These are phyloP conservation scores for Allantophomopsis lycopodina DNA, from an alignment of 2,329 filamentous ascomycete species.

Conservation along the genomic window DNA sequence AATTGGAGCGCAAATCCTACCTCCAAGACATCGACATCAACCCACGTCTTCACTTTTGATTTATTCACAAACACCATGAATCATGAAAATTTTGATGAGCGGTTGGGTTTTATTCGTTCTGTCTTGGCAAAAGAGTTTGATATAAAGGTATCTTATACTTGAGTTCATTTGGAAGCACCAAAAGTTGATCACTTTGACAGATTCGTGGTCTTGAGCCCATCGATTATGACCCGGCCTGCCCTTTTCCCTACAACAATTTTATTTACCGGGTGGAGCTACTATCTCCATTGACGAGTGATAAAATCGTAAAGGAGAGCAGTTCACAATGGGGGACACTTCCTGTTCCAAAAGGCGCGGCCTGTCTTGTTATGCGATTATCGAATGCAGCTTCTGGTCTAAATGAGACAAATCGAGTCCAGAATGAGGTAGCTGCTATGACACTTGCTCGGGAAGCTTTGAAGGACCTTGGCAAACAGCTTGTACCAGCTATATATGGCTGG, in stretches of 20 bases:
- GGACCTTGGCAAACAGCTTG: conserved; percentile 12
- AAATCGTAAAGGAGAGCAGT: conserved; percentile 3
- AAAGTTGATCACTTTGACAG: too few relatives aligned
- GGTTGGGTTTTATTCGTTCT: too few relatives aligned
- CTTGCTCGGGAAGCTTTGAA: conserved; percentile 17
- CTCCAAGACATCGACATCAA: too few relatives aligned
- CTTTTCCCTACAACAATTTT: conserved; percentile 23
- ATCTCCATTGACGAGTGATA: not conserved
- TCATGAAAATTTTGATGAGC: too few relatives aligned
- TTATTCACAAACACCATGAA: too few relatives aligned
- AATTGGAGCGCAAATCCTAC: too few relatives aligned
- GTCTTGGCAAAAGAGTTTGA: too few relatives aligned
- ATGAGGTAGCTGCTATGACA: conserved; percentile 18
- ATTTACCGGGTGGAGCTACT: conserved; percentile 16
- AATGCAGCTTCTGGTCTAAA: conserved; percentile 20
- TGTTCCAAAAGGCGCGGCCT: too few relatives aligned
- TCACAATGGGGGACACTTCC: too few relatives aligned
- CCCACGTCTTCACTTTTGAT: too few relatives aligned
- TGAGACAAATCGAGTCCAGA: conserved; percentile 14
- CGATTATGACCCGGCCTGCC: conserved; percentile 18
- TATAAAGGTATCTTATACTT: too few relatives aligned
- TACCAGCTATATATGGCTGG: conserved; percentile 19
- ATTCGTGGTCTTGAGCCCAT: conserved; percentile 7
- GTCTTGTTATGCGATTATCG: conserved; percentile 19
- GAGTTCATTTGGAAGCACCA: too few relatives aligned